phyloP scores from a whole-genome alignment of 73 alveolate genomes.

The Stentor coeruleus region DNA sequence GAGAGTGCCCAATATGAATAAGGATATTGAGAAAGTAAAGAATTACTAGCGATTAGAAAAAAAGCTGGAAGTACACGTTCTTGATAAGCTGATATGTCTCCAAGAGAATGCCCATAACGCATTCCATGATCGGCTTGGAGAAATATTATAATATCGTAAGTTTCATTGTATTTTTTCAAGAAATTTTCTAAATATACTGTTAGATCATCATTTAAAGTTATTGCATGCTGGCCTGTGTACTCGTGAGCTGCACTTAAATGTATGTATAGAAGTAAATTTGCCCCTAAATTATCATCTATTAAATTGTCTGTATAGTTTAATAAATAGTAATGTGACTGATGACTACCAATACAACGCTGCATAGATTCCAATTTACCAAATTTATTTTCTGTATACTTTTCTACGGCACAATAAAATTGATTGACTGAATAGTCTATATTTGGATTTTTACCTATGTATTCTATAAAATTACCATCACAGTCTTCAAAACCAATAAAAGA shows the following conservation, averaged over 20 bases:
- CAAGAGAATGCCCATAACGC: not conserved
- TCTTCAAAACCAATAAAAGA: not conserved
- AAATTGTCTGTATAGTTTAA: not conserved
- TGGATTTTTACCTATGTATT: not conserved
- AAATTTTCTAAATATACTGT: not conserved
- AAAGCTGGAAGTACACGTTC: slow-evolving; percentile 15
- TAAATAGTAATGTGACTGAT: slow-evolving; percentile 9
- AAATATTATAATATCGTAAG: not conserved
- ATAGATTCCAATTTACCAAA: not conserved
- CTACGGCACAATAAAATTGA: slow-evolving; percentile 22
- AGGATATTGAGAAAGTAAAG: not conserved
- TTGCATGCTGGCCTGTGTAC: slow-evolving; percentile 8
- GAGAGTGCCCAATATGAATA: not conserved
- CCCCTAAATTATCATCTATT: not conserved
- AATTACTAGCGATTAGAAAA: not conserved
- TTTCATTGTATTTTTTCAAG: not conserved
- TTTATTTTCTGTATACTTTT: slow-evolving; percentile 2
- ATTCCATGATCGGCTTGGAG: slow-evolving; percentile 10
- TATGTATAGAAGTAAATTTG: not conserved
- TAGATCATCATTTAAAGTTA: not conserved
- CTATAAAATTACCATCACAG: not conserved
- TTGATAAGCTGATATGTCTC: not conserved
- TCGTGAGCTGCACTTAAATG: slow-evolving; percentile 18
- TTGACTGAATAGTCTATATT: not conserved
- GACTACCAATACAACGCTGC: slow-evolving; percentile 12